Evolutionary conservation across 176 grass and related monocot genomes (phyloP).

Genomic region (Oryza coarctata): DNA sequence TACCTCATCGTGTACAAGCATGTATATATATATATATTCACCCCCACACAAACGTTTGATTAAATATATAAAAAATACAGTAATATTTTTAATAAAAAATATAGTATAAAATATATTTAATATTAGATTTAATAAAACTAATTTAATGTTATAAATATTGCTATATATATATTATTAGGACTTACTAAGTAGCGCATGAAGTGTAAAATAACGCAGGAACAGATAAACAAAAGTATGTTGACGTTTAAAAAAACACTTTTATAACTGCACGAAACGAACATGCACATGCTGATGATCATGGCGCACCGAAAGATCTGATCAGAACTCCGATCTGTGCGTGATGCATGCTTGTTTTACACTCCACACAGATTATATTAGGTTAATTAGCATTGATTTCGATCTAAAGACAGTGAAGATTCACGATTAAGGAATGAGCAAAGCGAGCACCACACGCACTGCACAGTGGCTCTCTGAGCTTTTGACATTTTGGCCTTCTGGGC

Average conservation of each 20-base stretch:
- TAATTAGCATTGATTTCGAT: constrained; percentile 1
- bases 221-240: neutral
- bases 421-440: neutral
- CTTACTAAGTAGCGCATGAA: neutral
- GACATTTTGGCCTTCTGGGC: neutral
- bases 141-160: too few species aligned
- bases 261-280: neutral
- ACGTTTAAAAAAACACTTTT: neutral
- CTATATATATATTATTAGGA: too few species aligned
- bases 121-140: too few species aligned
- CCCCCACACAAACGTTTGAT: too few species aligned
- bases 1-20: neutral
- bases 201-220: neutral
- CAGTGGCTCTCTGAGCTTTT: neutral
- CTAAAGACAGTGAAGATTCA: neutral
- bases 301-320: neutral
- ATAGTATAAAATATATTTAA: too few species aligned
- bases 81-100: too few species aligned
- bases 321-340: neutral
- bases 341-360: neutral
- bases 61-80: too few species aligned
- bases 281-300: neutral
- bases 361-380: neutral
- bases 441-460: neutral
- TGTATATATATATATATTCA: too few species aligned